Conservation (phyloP, 176 grass and related monocot genomes). For the Bothriochloa decipiens region DNA sequence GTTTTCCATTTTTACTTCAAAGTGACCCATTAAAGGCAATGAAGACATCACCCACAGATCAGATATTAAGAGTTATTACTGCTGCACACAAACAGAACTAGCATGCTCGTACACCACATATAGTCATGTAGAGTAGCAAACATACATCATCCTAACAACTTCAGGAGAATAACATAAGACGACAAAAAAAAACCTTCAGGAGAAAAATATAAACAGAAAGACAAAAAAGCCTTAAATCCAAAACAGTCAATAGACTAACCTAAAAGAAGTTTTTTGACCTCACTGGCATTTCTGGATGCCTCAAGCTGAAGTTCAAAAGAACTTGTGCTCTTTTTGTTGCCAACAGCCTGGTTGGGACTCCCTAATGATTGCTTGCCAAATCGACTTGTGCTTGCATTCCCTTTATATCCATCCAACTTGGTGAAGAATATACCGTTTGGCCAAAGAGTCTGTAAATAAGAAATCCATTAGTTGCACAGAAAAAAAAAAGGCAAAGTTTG, state of each 20-base stretch:
- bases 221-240: not conserved
- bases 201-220: slow-evolving; percentile 25
- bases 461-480: slow-evolving; percentile 39
- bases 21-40: not conserved
- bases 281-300: slow-evolving; percentile 88
- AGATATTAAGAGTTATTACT: slow-evolving; percentile 13
- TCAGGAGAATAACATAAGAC: not conserved
- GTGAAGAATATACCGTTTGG: slow-evolving; percentile 91
- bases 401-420: slow-evolving; percentile 68
- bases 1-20: not conserved
- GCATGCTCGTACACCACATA: not conserved
- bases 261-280: slow-evolving; percentile 96
- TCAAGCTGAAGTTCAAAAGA: slow-evolving; percentile 77
- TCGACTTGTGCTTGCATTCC: slow-evolving; percentile 41
- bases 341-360: slow-evolving; percentile 45
- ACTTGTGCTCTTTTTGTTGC: slow-evolving; percentile 46
- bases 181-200: not conserved
- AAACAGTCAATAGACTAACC: slow-evolving; percentile 55
- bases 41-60: not conserved
- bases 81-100: not conserved
- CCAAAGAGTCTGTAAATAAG: slow-evolving; percentile 70
- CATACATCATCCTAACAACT: not conserved
- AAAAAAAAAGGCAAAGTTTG: slow-evolving; percentile 22
- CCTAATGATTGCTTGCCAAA: slow-evolving; percentile 48
- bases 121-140: slow-evolving; percentile 1